Percentiles rank a stretch among this genome's conserved stretches.
phyloP scores from a whole-genome alignment of 2,329 filamentous ascomycete genomes.

The Pseudocercospora fuligena region DNA sequence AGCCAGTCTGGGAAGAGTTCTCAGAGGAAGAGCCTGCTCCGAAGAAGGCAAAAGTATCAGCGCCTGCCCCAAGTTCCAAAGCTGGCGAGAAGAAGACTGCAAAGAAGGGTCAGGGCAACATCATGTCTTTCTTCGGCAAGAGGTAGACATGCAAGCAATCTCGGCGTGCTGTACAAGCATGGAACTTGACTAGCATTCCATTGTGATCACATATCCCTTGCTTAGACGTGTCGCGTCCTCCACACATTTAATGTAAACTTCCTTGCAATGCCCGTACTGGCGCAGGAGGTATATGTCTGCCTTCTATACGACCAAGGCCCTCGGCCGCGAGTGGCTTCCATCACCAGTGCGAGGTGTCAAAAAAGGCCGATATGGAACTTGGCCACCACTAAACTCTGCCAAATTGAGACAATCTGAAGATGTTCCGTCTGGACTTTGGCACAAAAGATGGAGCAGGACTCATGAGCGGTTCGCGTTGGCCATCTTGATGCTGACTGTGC shows the following conservation, averaged over 20 bases:
- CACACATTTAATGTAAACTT: not conserved
- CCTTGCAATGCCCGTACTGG: not conserved
- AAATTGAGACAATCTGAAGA: slow-evolving; percentile 3
- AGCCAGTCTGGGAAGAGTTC: slow-evolving; percentile 87
- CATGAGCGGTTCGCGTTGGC: slow-evolving; percentile 15
- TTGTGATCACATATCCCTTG: not conserved
- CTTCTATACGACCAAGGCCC: slow-evolving; percentile 21
- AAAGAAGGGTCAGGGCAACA: slow-evolving; percentile 70
- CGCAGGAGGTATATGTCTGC: slow-evolving; percentile 8
- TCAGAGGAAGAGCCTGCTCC: slow-evolving; percentile 79
- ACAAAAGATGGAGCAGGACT: slow-evolving; percentile 10
- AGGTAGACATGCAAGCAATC: slow-evolving; percentile 55
- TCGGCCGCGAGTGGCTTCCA: slow-evolving; percentile 20
- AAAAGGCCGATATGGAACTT: slow-evolving; percentile 7
- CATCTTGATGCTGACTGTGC: not conserved
- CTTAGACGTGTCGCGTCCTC: not conserved
- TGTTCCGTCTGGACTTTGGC: not conserved
- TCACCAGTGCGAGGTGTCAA: slow-evolving; percentile 8
- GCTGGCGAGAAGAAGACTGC: slow-evolving; percentile 52
- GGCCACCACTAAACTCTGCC: slow-evolving; percentile 6
- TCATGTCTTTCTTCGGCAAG: slow-evolving; percentile 92
- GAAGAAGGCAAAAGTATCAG: slow-evolving; percentile 59
- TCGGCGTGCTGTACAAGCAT: not conserved
- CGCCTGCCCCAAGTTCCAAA: slow-evolving; percentile 53
- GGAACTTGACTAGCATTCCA: not conserved